Evolutionary conservation across 2,329 filamentous ascomycete genomes (phyloP).

Genomic region (Chaetomium sp.): DNA sequence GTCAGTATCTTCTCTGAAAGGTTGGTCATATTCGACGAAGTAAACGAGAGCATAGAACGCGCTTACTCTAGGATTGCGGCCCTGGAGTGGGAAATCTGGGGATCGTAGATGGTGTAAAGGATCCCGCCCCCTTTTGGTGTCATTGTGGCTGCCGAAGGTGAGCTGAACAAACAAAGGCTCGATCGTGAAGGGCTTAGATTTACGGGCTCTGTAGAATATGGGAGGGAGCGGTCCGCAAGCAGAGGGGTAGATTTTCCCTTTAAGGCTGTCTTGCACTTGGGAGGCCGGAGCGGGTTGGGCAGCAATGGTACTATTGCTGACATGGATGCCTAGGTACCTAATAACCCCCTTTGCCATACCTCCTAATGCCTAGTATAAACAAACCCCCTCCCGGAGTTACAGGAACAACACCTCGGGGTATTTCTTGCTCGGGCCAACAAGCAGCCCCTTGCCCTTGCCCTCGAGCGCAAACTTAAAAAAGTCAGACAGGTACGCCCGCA

Average conservation of each 20-base stretch:
- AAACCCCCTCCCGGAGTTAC: background rate
- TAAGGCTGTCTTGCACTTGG: background rate
- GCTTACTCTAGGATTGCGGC: background rate
- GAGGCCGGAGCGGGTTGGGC: background rate
- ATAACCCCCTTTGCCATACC: background rate
- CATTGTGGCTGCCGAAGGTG: background rate
- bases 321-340: background rate
- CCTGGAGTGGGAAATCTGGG: background rate
- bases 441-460: constrained; percentile 26
- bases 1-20: background rate
- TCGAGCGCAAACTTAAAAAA: constrained; percentile 39
- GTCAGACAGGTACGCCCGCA: constrained; percentile 37
- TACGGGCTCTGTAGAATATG: too few relatives aligned
- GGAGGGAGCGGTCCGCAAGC: too few relatives aligned
- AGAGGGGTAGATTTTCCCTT: background rate
- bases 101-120: background rate
- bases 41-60: background rate
- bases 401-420: constrained; percentile 20
- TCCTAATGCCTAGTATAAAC: background rate
- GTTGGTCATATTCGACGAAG: background rate
- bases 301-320: background rate
- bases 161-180: background rate
- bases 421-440: constrained; percentile 24
- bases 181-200: background rate
- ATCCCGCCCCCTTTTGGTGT: background rate